These are phyloP conservation scores for Quillaja saponaria DNA, from an alignment of 306 rosid species.

Conservation along the genomic window DNA sequence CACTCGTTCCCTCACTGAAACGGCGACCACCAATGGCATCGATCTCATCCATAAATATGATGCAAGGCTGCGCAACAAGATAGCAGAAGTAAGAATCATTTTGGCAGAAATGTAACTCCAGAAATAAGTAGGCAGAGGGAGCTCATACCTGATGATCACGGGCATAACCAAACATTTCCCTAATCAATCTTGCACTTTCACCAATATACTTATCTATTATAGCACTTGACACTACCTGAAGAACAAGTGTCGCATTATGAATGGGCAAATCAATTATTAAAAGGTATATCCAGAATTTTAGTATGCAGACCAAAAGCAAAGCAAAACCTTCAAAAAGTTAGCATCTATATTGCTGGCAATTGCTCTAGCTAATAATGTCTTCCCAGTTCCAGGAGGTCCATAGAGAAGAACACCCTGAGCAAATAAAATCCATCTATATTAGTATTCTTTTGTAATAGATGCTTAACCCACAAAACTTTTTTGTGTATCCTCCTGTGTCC, in stretches of 20 bases:
- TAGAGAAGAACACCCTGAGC: conserved; percentile 62
- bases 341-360: conserved; percentile 68
- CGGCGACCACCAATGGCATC: conserved; percentile 74
- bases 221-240: conserved; percentile 61
- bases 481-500: too few relatives aligned
- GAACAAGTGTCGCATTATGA: neutral
- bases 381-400: conserved; percentile 66
- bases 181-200: conserved; percentile 57
- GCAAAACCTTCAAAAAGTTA: conserved; percentile 49
- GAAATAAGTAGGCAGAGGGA: neutral
- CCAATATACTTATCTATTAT: conserved; percentile 62
- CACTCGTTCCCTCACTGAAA: conserved; percentile 63
- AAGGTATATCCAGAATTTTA: neutral
- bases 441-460: neutral
- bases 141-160: conserved; percentile 59
- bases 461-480: neutral
- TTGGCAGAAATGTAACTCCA: neutral
- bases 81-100: conserved; percentile 9
- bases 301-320: neutral
- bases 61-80: conserved; percentile 48
- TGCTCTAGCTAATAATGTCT: conserved; percentile 60
- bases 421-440: neutral
- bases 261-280: neutral
- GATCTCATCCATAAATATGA: conserved; percentile 66
- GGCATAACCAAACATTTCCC: conserved; percentile 68